Evolutionary conservation across 805 yeast genomes (phyloP).

Genomic region (Saturnispora dispora): DNA sequence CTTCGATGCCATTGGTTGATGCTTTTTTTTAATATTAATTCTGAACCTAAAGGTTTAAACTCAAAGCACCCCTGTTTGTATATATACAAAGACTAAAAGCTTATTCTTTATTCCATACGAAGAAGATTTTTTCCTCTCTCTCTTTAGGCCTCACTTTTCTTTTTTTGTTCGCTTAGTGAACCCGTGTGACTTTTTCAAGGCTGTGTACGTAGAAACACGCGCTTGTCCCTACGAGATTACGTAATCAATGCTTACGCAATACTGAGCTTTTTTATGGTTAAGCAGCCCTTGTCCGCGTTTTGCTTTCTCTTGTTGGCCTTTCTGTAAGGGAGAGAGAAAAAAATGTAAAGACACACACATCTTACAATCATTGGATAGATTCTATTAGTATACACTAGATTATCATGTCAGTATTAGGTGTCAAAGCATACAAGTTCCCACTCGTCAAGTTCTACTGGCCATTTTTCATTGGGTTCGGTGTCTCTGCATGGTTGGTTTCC

Average conservation of each 20-base stretch:
- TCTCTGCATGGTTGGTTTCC: slow-evolving; percentile 62
- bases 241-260: slow-evolving; percentile 1
- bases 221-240: not conserved
- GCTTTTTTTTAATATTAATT: not conserved
- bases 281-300: not conserved
- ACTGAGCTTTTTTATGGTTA: not conserved
- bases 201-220: not conserved
- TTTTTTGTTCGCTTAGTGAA: not conserved
- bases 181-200: not conserved
- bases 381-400: not conserved
- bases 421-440: slow-evolving; percentile 30
- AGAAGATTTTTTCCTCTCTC: not conserved
- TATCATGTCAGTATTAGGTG: slow-evolving; percentile 28
- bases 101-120: not conserved
- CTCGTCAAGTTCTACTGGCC: slow-evolving; percentile 75
- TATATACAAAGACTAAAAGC: not conserved
- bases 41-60: not conserved
- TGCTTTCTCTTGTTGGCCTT: not conserved
- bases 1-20: not conserved
- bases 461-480: slow-evolving; percentile 66
- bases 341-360: not conserved
- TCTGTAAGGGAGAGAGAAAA: not conserved
- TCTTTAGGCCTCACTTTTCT: not conserved
- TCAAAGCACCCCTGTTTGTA: not conserved
- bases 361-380: not conserved